A percentile compares a stretch with the other conserved stretches of the same genome.
These are phyloP conservation scores for Cladosporium sphaerospermum DNA, from an alignment of 2,329 filamentous ascomycete genomes.

Conservation along the genomic window DNA sequence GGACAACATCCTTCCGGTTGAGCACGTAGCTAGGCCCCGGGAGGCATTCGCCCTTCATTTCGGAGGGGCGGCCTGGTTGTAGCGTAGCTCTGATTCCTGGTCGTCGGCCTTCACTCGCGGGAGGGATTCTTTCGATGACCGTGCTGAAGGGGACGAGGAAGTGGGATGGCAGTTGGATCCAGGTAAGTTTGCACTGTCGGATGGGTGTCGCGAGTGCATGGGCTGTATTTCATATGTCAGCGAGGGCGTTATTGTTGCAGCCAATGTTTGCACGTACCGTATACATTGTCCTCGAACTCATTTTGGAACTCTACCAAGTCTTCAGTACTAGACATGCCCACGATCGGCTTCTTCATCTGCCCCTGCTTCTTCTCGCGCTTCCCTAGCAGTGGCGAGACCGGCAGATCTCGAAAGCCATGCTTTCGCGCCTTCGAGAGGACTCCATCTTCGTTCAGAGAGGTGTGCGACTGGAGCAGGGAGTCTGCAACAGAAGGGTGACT, in stretches of 20 bases:
- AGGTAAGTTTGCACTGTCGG: conserved; percentile 50
- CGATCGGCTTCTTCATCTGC: conserved; percentile 29
- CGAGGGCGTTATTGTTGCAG: too few species aligned
- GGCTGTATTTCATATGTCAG: conserved; percentile 38
- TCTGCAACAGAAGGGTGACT: background rate
- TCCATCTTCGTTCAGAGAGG: conserved; percentile 25
- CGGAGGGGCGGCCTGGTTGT: conserved; percentile 45
- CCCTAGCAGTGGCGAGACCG: conserved; percentile 38
- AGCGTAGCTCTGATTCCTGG: background rate
- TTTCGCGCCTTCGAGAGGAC: conserved; percentile 30
- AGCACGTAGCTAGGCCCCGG: conserved; percentile 18
- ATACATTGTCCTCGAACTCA: conserved; percentile 57
- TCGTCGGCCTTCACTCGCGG: conserved; percentile 42
- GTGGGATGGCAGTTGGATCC: conserved; percentile 47
- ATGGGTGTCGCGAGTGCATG: conserved; percentile 55
- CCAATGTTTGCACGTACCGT: conserved; percentile 45
- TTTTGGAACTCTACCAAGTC: conserved; percentile 48
- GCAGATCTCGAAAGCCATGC: conserved; percentile 33
- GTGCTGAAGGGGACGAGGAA: conserved; percentile 59
- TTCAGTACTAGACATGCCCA: conserved; percentile 16
- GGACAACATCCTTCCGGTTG: conserved; percentile 12
- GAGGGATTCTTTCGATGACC: conserved; percentile 30
- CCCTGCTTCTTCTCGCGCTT: conserved; percentile 36
- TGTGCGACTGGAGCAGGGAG: conserved; percentile 12
- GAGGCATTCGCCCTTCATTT: conserved; percentile 38